Percentiles rank a stretch among this genome's conserved stretches.
These are phyloP conservation scores for Carpinus viminea DNA, from an alignment of 306 rosid genomes.

Conservation along the genomic window DNA sequence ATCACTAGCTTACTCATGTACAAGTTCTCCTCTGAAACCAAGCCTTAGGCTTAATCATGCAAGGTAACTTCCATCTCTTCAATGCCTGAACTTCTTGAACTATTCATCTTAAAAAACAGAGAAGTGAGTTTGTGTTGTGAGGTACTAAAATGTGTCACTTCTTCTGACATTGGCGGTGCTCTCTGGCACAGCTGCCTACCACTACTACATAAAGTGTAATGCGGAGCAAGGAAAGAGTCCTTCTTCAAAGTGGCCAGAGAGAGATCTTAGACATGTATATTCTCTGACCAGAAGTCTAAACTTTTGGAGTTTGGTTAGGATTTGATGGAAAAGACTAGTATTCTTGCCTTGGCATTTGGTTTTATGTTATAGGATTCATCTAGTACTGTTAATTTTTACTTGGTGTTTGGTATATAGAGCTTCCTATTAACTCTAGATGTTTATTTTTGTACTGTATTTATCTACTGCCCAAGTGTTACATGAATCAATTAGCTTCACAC, in stretches of 20 bases:
- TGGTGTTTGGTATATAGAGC: too few species aligned
- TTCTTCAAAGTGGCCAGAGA: slow-evolving; percentile 36
- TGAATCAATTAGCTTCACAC: not conserved
- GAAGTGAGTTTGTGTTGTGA: too few species aligned
- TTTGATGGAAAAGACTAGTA: slow-evolving; percentile 96
- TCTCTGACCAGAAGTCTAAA: slow-evolving; percentile 36
- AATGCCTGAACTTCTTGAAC: slow-evolving; percentile 26
- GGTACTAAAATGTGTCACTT: too few species aligned
- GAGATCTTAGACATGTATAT: too few species aligned
- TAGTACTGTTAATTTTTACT: too few species aligned
- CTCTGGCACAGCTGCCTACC: too few species aligned
- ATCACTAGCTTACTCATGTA: slow-evolving; percentile 52
- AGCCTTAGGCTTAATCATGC: slow-evolving; percentile 89
- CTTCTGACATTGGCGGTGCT: too few species aligned
- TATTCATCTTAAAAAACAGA: slow-evolving; percentile 17
- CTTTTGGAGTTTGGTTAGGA: slow-evolving; percentile 59
- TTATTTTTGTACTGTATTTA: not conserved
- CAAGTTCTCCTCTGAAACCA: slow-evolving; percentile 63
- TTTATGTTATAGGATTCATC: too few species aligned
- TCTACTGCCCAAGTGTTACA: not conserved
- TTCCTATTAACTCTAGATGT: too few species aligned
- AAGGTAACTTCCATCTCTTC: slow-evolving; percentile 33
- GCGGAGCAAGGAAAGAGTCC: too few species aligned
- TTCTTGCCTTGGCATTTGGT: slow-evolving; percentile 72
- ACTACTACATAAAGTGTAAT: too few species aligned